Base-by-base conservation (phyloP, 257 asterid species). In the Eustoma russellianum region DNA sequence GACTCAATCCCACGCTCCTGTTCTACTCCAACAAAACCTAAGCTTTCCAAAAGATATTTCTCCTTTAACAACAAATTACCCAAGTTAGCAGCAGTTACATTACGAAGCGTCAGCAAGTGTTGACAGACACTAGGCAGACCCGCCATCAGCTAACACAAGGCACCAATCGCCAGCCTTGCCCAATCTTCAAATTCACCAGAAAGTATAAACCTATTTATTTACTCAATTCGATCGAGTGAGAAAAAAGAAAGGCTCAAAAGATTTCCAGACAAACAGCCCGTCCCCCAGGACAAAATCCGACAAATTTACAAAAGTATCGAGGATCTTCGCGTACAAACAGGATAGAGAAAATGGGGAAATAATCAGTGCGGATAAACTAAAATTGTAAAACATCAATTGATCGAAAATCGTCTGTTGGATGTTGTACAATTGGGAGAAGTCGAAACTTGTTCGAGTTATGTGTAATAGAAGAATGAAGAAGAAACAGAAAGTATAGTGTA, bases 101-200 rank as follows among this genome's bases (percentile, higher is more conserved):
- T 46, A 64, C 40, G 48, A 18, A 57, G 60, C 60, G 54, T 69
- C 51, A 50, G 30, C 58, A 74, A 66, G 47, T 49, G 70, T 41
- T 57, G 78, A 83, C 79, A 83, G 82, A 70, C 74, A 67, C 62
- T 67, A 59, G 90, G 93, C 85, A 73, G 83, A 82, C 80, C 97
- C 94, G 87, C 87, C 97, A 88, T 88, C 86, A 80, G 79, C 82
- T 55, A 66, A 48, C 52, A 8, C 57, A 18, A 61, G 50, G 72
- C 63, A 48, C 51, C 72, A 77, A 72, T 80, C 80, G 83, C 91
- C 91, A 80, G 85, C 78, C 79, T 79, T 77, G 55, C 69, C 58
- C 65, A 54, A 52, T 46, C 41, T 48, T 51, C 11, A 35, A 53
- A 50, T 35, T 55, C 41, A 50, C 52, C 64, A 57, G 53, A 76